These are phyloP conservation scores for Trichophaea hybrida DNA, from an alignment of 2,329 filamentous ascomycete species.

Conservation along the genomic window DNA sequence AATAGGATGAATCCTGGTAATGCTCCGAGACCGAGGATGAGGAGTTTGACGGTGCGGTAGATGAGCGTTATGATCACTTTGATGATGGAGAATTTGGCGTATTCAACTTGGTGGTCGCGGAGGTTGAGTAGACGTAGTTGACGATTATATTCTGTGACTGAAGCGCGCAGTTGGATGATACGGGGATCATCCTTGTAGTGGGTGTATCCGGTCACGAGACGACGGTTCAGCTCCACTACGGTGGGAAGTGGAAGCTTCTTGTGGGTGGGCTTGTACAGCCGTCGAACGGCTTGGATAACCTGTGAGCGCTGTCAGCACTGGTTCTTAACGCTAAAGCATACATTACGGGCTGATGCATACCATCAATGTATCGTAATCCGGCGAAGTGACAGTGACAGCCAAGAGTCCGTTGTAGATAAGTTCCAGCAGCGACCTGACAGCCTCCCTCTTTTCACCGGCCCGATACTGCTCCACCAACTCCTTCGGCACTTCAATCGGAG, in stretches of 20 bases:
- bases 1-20: conserved; percentile 80
- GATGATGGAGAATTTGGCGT: conserved; percentile 66
- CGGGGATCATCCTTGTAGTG: conserved; percentile 83
- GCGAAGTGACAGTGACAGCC: conserved; percentile 78
- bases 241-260: conserved; percentile 86
- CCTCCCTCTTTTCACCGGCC: conserved; percentile 67
- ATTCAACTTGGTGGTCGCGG: conserved; percentile 87
- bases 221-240: conserved; percentile 84
- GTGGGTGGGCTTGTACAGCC: conserved; percentile 85
- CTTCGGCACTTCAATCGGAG: conserved; percentile 66
- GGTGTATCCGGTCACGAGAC: conserved; percentile 79
- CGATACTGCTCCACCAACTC: conserved; percentile 78
- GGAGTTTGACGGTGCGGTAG: conserved; percentile 65
- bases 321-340: background rate
- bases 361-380: conserved; percentile 94
- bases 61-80: conserved; percentile 63
- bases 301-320: conserved; percentile 31
- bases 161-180: conserved; percentile 58
- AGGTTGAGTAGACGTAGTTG: conserved; percentile 74
- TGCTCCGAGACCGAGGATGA: conserved; percentile 62
- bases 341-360: conserved; percentile 31
- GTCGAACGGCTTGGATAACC: conserved; percentile 82
- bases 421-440: conserved; percentile 72
- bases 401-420: conserved; percentile 73
- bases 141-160: conserved; percentile 73